These are phyloP conservation scores for Trichosporon sp. DNA, from an alignment of 1,284 basidiomycete genomes.

Conservation along the genomic window DNA sequence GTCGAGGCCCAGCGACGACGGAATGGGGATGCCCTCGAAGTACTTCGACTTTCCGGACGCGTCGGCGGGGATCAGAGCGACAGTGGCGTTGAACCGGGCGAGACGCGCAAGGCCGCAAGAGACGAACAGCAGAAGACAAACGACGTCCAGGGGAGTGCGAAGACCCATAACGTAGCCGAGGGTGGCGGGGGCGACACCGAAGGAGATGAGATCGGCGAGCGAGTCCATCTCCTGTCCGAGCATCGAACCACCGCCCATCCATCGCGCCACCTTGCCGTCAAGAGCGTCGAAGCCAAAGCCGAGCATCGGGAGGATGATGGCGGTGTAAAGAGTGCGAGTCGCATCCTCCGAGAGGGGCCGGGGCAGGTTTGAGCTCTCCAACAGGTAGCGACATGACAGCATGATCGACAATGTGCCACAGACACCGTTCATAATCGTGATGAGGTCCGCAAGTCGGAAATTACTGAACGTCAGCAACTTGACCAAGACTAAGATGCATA, in stretches of 20 bases:
- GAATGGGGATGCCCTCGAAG: slow-evolving; percentile 97
- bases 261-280: slow-evolving; percentile 95
- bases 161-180: slow-evolving; percentile 88
- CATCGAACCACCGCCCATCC: slow-evolving; percentile 92
- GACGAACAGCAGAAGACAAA: slow-evolving; percentile 82
- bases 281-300: slow-evolving; percentile 98
- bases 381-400: slow-evolving; percentile 85
- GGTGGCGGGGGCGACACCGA: slow-evolving; percentile 92
- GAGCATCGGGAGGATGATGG: slow-evolving; percentile 80
- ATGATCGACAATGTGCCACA: slow-evolving; percentile 90
- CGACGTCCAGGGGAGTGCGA: slow-evolving; percentile 80
- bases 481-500: background rate
- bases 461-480: slow-evolving; percentile 58
- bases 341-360: slow-evolving; percentile 38
- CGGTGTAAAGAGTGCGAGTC: slow-evolving; percentile 63
- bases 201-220: slow-evolving; percentile 93
- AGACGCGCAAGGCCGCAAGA: slow-evolving; percentile 94
- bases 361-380: slow-evolving; percentile 67
- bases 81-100: slow-evolving; percentile 97
- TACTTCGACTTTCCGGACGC: slow-evolving; percentile 80
- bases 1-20: slow-evolving; percentile 80
- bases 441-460: slow-evolving; percentile 94
- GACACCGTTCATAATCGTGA: slow-evolving; percentile 99
- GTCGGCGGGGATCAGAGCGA: slow-evolving; percentile 89
- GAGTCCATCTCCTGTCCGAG: slow-evolving; percentile 98